phyloP scores from a whole-genome alignment of 2,329 filamentous ascomycete genomes.

The Fusarium musae region DNA sequence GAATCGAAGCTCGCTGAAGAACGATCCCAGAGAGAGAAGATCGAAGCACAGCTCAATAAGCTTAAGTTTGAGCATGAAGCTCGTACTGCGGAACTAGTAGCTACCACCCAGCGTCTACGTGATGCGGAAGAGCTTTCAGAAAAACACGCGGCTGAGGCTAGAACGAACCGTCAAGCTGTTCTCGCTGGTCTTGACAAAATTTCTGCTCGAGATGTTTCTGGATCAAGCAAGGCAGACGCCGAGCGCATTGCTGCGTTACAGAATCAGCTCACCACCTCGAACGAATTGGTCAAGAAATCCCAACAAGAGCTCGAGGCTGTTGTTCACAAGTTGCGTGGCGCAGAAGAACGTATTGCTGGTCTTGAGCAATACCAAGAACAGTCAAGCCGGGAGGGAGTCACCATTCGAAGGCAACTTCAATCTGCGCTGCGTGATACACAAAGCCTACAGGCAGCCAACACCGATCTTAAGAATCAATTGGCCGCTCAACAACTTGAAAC shows the following conservation, averaged over 20 bases:
- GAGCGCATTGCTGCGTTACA: conserved; percentile 81
- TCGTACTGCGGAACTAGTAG: conserved; percentile 79
- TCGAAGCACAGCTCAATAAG: conserved; percentile 80
- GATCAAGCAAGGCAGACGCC: conserved; percentile 61
- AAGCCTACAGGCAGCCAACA: conserved; percentile 80
- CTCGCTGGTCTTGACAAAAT: conserved; percentile 85
- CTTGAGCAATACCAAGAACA: conserved; percentile 98
- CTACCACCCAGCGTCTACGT: conserved; percentile 76
- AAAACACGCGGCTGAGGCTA: conserved; percentile 87
- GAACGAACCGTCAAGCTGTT: conserved; percentile 84
- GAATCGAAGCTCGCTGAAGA: conserved; percentile 89
- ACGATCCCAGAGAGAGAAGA: conserved; percentile 75
- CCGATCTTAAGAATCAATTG: conserved; percentile 83
- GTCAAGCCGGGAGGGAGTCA: conserved; percentile 90
- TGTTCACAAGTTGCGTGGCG: conserved; percentile 87
- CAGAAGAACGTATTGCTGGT: conserved; percentile 96
- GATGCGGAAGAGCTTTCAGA: conserved; percentile 91
- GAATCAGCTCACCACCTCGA: conserved; percentile 81
- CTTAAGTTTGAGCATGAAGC: conserved; percentile 87
- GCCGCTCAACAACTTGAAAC: conserved; percentile 90
- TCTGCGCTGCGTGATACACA: conserved; percentile 85
- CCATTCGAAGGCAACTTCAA: conserved; percentile 90
- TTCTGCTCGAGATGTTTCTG: conserved; percentile 62
- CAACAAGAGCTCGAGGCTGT: conserved; percentile 88
- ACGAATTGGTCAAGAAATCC: conserved; percentile 84